Percentiles rank a stretch among this genome's conserved stretches.
These are phyloP conservation scores for Exserohilum turcica DNA, from an alignment of 2,329 filamentous ascomycete genomes.

Conservation along the genomic window DNA sequence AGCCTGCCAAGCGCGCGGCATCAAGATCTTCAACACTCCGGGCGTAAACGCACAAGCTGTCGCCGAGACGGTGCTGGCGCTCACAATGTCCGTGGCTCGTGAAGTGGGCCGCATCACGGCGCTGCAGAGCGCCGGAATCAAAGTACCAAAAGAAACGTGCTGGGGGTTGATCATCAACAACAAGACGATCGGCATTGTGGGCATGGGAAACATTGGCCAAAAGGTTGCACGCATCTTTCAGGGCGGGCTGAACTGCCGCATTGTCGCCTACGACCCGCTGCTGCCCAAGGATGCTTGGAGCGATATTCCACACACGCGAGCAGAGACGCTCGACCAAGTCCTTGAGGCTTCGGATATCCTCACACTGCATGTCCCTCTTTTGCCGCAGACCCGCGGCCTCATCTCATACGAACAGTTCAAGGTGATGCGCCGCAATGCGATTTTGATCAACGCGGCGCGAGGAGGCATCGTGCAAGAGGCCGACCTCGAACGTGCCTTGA, in stretches of 20 bases:
- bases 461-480: slow-evolving; percentile 57
- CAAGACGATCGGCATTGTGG: slow-evolving; percentile 54
- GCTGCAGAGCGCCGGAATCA: slow-evolving; percentile 39
- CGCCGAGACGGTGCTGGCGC: slow-evolving; percentile 48
- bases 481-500: slow-evolving; percentile 52
- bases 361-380: slow-evolving; percentile 29
- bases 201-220: slow-evolving; percentile 50
- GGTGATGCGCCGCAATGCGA: slow-evolving; percentile 49
- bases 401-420: slow-evolving; percentile 47
- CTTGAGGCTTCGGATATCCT: slow-evolving; percentile 24
- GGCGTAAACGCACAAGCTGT: slow-evolving; percentile 54
- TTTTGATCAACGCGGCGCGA: slow-evolving; percentile 55
- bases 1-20: slow-evolving; percentile 47
- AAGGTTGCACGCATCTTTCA: slow-evolving; percentile 26
- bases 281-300: slow-evolving; percentile 51
- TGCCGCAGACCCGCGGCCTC: slow-evolving; percentile 30
- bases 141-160: slow-evolving; percentile 51
- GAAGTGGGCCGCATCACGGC: slow-evolving; percentile 31
- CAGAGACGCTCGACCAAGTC: slow-evolving; percentile 19
- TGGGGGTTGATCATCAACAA: slow-evolving; percentile 49
- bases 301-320: slow-evolving; percentile 26
- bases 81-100: slow-evolving; percentile 43
- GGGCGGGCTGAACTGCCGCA: slow-evolving; percentile 49
- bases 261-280: slow-evolving; percentile 47
- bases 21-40: slow-evolving; percentile 56